These are phyloP conservation scores for Picea sitchensis DNA, from an alignment of 75 land plant genomes.

Conservation along the genomic window DNA sequence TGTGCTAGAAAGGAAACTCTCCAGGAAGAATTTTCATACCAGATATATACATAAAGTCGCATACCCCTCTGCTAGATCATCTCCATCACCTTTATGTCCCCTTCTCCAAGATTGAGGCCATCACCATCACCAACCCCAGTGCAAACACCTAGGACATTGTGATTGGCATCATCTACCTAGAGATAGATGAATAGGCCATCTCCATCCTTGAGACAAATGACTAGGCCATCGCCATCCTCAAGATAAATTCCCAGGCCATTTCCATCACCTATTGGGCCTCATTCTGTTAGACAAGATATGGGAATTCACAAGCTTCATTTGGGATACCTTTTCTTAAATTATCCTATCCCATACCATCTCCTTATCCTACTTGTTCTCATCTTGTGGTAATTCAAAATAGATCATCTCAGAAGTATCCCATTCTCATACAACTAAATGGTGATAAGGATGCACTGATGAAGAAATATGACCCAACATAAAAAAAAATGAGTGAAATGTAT, in stretches of 20 bases:
- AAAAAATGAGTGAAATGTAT: neutral
- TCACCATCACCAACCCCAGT: neutral
- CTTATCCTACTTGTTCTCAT: neutral
- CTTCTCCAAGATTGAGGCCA: constrained; percentile 18
- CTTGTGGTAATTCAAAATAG: neutral
- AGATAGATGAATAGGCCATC: neutral
- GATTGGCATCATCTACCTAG: too few species aligned
- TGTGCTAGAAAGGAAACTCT: neutral
- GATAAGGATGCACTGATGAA: neutral
- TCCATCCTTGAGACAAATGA: constrained; percentile 10
- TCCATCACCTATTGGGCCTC: constrained; percentile 10
- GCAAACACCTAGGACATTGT: too few species aligned
- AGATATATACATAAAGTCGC: neutral
- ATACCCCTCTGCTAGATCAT: neutral
- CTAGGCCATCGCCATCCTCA: constrained; percentile 7
- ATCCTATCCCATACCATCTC: neutral
- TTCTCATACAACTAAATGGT: neutral
- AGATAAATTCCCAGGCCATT: neutral
- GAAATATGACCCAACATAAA: neutral
- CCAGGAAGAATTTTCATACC: neutral
- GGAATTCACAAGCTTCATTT: neutral
- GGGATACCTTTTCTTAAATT: neutral
- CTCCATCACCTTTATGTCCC: constrained; percentile 22
- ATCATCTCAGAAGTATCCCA: neutral
- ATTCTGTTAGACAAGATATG: neutral